A percentile compares a stretch with the other conserved stretches of the same genome.
These are phyloP conservation scores for Cystobasidium sp. DNA, from an alignment of 1,284 basidiomycete genomes.

Conservation along the genomic window DNA sequence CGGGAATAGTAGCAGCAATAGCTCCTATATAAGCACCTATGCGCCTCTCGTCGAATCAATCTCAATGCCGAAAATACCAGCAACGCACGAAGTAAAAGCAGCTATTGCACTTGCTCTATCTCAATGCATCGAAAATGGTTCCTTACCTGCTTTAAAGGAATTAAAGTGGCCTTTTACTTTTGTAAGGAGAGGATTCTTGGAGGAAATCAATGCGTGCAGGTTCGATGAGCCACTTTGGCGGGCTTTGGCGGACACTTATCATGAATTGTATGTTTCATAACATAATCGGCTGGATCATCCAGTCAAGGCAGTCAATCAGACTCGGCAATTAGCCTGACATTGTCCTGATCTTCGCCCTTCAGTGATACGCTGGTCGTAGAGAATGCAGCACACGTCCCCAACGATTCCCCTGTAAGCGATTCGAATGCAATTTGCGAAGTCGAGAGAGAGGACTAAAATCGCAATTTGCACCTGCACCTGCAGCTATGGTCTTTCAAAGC, in stretches of 20 bases:
- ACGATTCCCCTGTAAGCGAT: slow-evolving; percentile 8
- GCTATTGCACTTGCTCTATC: slow-evolving; percentile 26
- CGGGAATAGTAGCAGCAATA: not conserved
- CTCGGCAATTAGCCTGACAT: no score
- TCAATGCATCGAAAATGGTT: slow-evolving; percentile 11
- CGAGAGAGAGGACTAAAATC: not conserved
- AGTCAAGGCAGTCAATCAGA: not conserved
- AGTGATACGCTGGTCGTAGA: slow-evolving; percentile 11
- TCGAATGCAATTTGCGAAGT: not conserved
- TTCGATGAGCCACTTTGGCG: slow-evolving; percentile 42
- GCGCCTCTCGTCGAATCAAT: not conserved
- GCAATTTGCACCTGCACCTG: not conserved
- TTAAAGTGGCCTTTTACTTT: slow-evolving; percentile 30
- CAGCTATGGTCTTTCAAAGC: slow-evolving; percentile 9
- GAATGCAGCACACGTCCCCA: slow-evolving; percentile 15
- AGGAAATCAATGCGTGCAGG: slow-evolving; percentile 16
- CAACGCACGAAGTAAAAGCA: slow-evolving; percentile 38
- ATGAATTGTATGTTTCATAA: slow-evolving; percentile 22
- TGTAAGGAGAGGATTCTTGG: slow-evolving; percentile 36
- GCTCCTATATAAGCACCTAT: slow-evolving; percentile 15
- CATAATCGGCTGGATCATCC: not conserved
- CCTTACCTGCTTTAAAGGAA: not conserved
- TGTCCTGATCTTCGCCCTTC: not conserved
- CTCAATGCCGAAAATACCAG: slow-evolving; percentile 12
- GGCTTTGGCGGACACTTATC: slow-evolving; percentile 7